A percentile compares a stretch with the other conserved stretches of the same genome.
Conservation (phyloP, 1,139 yeast genomes). For the Trichomonascaceae sp. region DNA sequence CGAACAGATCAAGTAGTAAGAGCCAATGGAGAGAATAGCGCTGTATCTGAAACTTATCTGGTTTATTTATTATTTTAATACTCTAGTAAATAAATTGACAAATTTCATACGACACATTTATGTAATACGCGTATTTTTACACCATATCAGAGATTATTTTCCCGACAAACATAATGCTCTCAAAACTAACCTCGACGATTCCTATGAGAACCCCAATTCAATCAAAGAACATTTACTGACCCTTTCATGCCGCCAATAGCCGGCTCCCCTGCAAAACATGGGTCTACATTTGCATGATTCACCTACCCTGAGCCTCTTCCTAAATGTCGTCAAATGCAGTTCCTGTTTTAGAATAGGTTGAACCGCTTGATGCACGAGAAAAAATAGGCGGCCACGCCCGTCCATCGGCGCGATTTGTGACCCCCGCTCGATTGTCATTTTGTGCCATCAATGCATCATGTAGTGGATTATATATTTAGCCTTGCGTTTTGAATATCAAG, state of each 20-base stretch:
- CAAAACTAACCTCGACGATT: no score
- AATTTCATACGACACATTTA: no score
- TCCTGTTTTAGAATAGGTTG: not conserved
- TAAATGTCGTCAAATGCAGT: not conserved
- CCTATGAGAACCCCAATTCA: no score
- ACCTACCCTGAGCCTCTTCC: not conserved
- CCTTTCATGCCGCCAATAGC: not conserved
- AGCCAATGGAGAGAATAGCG: no score
- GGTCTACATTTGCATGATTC: not conserved
- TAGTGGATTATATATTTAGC: not conserved
- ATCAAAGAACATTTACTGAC: not conserved
- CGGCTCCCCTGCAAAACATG: not conserved
- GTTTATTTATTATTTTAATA: no score
- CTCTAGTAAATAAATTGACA: no score
- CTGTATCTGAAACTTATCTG: no score
- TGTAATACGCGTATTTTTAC: no score
- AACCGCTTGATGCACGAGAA: not conserved
- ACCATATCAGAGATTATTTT: no score
- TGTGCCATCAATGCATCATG: not conserved
- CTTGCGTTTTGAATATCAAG: not conserved
- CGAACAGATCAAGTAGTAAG: no score
- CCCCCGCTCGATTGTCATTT: not conserved
- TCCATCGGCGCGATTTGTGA: not conserved
- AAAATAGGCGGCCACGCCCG: not conserved
- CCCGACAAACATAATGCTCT: no score